phyloP scores from a whole-genome alignment of 306 rosid species.

The Calophaca sinica region DNA sequence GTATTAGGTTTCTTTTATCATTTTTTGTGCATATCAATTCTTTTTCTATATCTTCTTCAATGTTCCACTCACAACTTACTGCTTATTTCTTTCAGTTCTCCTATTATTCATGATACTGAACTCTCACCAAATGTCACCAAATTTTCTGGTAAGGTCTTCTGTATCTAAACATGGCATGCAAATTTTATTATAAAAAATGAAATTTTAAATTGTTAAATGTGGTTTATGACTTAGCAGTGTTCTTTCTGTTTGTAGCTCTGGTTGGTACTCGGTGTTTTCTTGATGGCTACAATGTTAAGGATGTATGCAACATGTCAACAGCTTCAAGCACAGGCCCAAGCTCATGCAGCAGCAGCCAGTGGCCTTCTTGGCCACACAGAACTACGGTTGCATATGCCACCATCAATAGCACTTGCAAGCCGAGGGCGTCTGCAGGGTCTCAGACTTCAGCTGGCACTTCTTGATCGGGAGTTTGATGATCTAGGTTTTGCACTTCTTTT shows the following conservation, averaged over 20 bases:
- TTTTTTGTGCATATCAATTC: constrained; percentile 19
- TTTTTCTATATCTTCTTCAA: constrained; percentile 15
- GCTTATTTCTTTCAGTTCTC: constrained; percentile 66
- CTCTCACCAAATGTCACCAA: constrained; percentile 85
- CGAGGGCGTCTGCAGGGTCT: constrained; percentile 95
- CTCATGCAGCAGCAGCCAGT: constrained; percentile 84
- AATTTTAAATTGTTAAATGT: constrained; percentile 26
- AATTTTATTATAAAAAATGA: neutral
- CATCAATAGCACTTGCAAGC: constrained; percentile 86
- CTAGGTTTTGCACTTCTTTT: constrained; percentile 60
- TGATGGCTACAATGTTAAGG: constrained; percentile 94
- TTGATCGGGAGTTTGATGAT: constrained; percentile 97
- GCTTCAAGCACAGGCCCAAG: constrained; percentile 98
- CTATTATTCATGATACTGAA: constrained; percentile 60
- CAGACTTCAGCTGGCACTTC: constrained; percentile 97
- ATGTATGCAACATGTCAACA: constrained; percentile 99
- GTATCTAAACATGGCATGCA: constrained; percentile 28
- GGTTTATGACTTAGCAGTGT: constrained; percentile 10
- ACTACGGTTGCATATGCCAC: constrained; percentile 87
- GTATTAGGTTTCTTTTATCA: neutral
- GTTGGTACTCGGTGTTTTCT: constrained; percentile 96
- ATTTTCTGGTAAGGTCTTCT: constrained; percentile 76
- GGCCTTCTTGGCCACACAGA: constrained; percentile 94
- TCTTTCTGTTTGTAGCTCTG: constrained; percentile 66
- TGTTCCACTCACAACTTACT: constrained; percentile 16